Base-by-base conservation (phyloP, 805 yeast genomes). In the Starmerella bombi region DNA sequence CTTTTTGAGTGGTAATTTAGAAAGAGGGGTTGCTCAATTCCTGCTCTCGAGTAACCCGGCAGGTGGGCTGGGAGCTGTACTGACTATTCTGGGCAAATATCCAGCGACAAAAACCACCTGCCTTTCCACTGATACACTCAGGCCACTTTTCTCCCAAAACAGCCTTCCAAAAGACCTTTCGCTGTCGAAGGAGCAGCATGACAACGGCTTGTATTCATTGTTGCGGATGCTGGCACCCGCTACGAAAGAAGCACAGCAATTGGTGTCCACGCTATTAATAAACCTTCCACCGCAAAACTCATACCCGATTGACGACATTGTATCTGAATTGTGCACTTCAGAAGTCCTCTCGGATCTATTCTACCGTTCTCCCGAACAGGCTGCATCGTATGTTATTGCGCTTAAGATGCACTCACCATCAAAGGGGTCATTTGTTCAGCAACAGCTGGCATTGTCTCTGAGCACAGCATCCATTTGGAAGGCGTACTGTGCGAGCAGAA, bases 401-500 rank as follows among this genome's bases (percentile, higher is more conserved):
- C 34, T 49, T 43, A 15, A 50, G 41, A 32, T 36, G 30, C 25
- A 39, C 22, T 16, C 43, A 49, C 28, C 38, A 6, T 7, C 25
- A 25, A 15, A 44, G 19, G 35, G 34, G 15, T 18, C 40, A n/a
- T 21, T 36, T 27, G 30, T 36, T 20, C 12, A 38, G 39, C 37
- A 42, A 7, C 32, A 39, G 17, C 27, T 42, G 3, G 17, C 46
- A n/a, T 31, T 45, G 5, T 38, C 44, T 9, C 9, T 39, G 8
- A 17, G 31, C 15, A 50, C 51, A 10, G 36, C 44, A 6, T 32
- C 28, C 8, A 36, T 51, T 10, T 50, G 54, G 55, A n/a, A 25
- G 17, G 38, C 21, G 5, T 47, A 44, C 40, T 20, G 29, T 15
- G 9, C 14, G 6, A 23, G 42, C 16, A 14, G 25, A 4, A 27